Conservation (phyloP, 2,329 filamentous ascomycete species). For the Neonectria faginata region DNA sequence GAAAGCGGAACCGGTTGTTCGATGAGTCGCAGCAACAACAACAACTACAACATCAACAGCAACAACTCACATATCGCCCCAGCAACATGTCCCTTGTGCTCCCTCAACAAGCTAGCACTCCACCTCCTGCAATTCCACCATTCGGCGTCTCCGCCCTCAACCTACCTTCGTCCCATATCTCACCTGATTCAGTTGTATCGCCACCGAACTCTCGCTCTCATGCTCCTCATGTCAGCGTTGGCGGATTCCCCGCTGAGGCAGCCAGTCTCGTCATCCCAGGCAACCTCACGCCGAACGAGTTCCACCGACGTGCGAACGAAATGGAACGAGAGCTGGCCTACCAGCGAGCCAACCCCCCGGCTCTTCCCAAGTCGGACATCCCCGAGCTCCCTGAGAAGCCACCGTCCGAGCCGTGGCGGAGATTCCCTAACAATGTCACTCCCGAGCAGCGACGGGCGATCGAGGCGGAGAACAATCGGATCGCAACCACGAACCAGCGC, state of each 20-base stretch:
- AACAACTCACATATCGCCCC: neutral
- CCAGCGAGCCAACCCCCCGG: constrained; percentile 43
- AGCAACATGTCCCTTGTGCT: neutral
- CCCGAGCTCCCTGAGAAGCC: constrained; percentile 46
- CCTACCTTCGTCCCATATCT: neutral
- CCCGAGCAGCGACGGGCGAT: constrained; percentile 25
- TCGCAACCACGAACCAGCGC: constrained; percentile 41
- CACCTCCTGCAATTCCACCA: neutral
- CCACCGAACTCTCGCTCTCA: neutral
- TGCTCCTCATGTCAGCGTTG: neutral
- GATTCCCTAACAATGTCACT: constrained; percentile 33
- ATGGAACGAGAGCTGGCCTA: constrained; percentile 40
- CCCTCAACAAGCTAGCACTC: neutral
- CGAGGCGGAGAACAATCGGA: constrained; percentile 42
- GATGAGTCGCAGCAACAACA: neutral
- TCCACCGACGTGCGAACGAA: constrained; percentile 30
- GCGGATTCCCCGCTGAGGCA: constrained; percentile 8
- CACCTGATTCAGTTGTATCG: neutral
- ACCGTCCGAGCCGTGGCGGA: constrained; percentile 33
- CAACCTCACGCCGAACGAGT: constrained; percentile 31
- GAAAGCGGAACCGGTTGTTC: neutral
- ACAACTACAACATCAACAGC: neutral
- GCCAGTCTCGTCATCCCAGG: constrained; percentile 40
- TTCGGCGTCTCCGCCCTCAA: neutral
- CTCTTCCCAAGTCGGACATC: constrained; percentile 45